phyloP scores from a whole-genome alignment of 2,329 filamentous ascomycete species.

The Venturia aucupariae region DNA sequence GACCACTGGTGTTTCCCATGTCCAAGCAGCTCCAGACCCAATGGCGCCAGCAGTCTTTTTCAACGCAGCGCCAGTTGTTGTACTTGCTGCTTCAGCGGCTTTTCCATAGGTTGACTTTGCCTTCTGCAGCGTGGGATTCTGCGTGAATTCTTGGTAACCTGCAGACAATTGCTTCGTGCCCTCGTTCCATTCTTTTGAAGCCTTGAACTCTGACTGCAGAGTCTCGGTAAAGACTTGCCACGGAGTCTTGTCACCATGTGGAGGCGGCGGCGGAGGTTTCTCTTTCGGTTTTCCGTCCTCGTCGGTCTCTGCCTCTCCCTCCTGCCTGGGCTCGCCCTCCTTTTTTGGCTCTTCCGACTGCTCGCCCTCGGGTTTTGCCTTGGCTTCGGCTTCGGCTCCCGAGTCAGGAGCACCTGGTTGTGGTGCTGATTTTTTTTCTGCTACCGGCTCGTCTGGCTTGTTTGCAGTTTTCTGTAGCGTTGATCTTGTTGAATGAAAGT shows the following conservation, averaged over 20 bases:
- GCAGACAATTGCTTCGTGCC: slow-evolving; percentile 90
- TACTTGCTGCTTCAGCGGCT: slow-evolving; percentile 73
- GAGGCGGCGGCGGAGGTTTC: slow-evolving; percentile 70
- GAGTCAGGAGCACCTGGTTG: slow-evolving; percentile 28
- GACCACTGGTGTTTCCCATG: slow-evolving; percentile 90
- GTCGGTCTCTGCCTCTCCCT: slow-evolving; percentile 43
- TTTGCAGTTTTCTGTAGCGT: slow-evolving; percentile 23
- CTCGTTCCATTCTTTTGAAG: slow-evolving; percentile 98
- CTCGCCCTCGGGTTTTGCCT: slow-evolving; percentile 27
- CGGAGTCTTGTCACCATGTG: slow-evolving; percentile 94
- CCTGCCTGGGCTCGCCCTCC: slow-evolving; percentile 35
- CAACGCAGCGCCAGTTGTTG: slow-evolving; percentile 68
- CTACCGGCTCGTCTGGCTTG: slow-evolving; percentile 20
- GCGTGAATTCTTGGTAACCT: slow-evolving; percentile 80
- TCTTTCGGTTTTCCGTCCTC: slow-evolving; percentile 53
- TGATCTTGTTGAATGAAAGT: slow-evolving; percentile 33
- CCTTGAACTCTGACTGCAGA: slow-evolving; percentile 86
- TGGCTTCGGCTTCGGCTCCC: neutral
- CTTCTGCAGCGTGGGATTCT: slow-evolving; percentile 82
- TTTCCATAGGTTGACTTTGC: slow-evolving; percentile 81
- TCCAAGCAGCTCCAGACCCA: slow-evolving; percentile 88
- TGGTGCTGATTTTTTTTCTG: slow-evolving; percentile 25
- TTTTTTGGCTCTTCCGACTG: slow-evolving; percentile 40
- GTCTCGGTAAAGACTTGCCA: slow-evolving; percentile 99
- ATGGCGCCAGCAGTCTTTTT: slow-evolving; percentile 80